Conservation (phyloP, 1,284 basidiomycete genomes). For the Moesziomyces antarcticus region DNA sequence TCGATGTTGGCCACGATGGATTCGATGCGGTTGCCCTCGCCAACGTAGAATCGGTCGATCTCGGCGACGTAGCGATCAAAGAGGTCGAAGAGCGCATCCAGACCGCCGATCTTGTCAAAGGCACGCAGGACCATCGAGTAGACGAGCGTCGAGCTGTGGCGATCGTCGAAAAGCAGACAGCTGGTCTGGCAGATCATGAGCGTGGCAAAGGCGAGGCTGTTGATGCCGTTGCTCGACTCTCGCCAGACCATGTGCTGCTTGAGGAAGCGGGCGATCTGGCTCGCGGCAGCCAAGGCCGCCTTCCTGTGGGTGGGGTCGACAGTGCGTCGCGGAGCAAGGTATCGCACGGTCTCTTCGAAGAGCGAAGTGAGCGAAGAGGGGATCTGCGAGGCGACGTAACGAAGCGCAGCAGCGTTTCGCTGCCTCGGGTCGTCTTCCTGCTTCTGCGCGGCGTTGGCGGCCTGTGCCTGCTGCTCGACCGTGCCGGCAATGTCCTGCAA, state of each 20-base stretch:
- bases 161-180: constrained; percentile 85
- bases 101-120: constrained; percentile 79
- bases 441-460: constrained; percentile 15
- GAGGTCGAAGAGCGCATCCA: constrained; percentile 77
- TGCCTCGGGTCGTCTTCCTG: constrained; percentile 31
- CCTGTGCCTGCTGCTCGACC: constrained; percentile 23
- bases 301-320: constrained; percentile 81
- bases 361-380: constrained; percentile 83
- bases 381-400: constrained; percentile 82
- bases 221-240: constrained; percentile 71
- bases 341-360: constrained; percentile 88
- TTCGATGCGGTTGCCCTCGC: constrained; percentile 42
- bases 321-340: constrained; percentile 82
- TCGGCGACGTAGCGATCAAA: constrained; percentile 74
- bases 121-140: constrained; percentile 83
- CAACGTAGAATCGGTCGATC: constrained; percentile 74
- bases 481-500: constrained; percentile 48
- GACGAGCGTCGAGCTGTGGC: constrained; percentile 69
- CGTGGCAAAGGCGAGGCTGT: constrained; percentile 71
- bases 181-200: constrained; percentile 80
- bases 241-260: constrained; percentile 77
- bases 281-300: constrained; percentile 79
- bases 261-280: constrained; percentile 79
- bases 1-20: constrained; percentile 22
- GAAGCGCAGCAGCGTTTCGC: constrained; percentile 70